Conservation (phyloP, 2,329 filamentous ascomycete species). For the Fulvia fulva region DNA sequence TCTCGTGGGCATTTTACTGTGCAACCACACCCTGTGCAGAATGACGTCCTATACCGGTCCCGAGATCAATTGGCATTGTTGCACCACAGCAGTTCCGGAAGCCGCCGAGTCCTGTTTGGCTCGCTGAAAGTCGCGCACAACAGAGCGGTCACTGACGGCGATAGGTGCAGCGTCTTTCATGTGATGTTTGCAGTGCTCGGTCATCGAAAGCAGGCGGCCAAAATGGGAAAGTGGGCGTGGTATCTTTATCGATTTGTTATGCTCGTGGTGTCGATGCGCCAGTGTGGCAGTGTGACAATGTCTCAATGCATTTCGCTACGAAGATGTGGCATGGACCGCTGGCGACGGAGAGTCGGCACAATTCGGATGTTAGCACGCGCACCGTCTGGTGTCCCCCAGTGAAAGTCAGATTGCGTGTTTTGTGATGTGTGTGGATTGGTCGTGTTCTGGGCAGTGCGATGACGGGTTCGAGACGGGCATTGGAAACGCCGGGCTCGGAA, state of each 20-base stretch:
- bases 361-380: background rate
- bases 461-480: background rate
- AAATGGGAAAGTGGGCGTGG: background rate
- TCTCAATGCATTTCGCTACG: background rate
- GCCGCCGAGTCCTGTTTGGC: conserved; percentile 4
- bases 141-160: background rate
- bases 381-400: background rate
- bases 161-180: background rate
- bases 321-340: background rate
- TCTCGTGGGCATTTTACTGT: conserved; percentile 17
- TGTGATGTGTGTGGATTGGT: background rate
- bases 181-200: conserved; percentile 1
- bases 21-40: conserved; percentile 2
- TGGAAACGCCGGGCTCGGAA: background rate
- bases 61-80: conserved; percentile 1
- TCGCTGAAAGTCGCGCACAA: background rate
- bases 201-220: conserved; percentile 7
- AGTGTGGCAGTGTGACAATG: too few species aligned
- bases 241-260: background rate
- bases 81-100: conserved; percentile 10
- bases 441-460: background rate
- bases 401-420: background rate
- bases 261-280: conserved; percentile 1
- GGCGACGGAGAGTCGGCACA: background rate
- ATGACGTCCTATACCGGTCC: background rate